phyloP scores from a whole-genome alignment of 129 eudicot species.

The Saposhnikovia divaricata region DNA sequence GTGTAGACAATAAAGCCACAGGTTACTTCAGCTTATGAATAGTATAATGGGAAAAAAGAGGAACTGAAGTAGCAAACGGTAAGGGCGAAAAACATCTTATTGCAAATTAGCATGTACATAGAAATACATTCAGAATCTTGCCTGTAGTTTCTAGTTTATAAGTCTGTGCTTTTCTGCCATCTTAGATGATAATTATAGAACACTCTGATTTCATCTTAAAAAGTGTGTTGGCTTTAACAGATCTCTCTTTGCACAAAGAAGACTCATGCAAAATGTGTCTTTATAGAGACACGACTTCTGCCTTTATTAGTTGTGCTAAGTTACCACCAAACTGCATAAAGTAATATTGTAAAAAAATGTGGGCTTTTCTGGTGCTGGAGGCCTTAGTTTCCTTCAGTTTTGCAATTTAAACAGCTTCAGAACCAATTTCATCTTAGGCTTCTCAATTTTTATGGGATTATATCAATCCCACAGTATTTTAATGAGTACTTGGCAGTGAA shows the following conservation, averaged over 20 bases:
- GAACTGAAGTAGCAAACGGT: background rate
- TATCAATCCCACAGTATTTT: slow-evolving; percentile 84
- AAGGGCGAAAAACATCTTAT: background rate
- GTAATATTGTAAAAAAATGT: background rate
- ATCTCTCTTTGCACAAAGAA: background rate
- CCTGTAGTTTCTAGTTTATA: background rate
- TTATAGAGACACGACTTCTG: background rate
- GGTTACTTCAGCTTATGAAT: background rate
- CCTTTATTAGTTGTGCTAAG: background rate
- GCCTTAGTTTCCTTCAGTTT: slow-evolving; percentile 80
- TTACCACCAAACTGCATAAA: background rate
- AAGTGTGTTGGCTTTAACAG: background rate
- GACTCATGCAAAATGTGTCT: background rate
- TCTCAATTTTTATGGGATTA: slow-evolving; percentile 88
- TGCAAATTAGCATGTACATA: background rate
- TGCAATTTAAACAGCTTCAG: slow-evolving; percentile 91
- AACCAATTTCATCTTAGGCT: slow-evolving; percentile 79
- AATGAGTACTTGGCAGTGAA: slow-evolving; percentile 62
- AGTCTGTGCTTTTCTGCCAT: background rate
- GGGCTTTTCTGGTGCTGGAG: slow-evolving; percentile 65
- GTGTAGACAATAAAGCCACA: background rate
- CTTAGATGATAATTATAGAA: background rate
- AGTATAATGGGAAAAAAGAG: background rate
- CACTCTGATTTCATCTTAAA: background rate
- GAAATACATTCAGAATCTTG: background rate